Conservation (phyloP, 2,329 filamentous ascomycete species). For the Septoria linicola region DNA sequence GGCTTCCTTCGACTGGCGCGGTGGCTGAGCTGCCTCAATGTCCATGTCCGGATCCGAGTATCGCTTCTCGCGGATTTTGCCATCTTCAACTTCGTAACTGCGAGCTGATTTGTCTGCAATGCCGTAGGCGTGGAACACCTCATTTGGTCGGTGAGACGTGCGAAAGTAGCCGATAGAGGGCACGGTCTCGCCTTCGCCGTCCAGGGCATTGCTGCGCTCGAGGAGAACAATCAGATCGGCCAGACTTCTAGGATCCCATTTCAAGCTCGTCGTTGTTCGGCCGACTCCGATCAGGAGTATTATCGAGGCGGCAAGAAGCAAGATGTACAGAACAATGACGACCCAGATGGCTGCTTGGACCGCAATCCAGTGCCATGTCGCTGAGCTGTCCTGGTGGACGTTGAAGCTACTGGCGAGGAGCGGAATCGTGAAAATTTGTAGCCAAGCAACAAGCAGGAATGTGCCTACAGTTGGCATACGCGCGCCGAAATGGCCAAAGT, state of each 20-base stretch:
- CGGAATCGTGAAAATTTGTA: constrained; percentile 76
- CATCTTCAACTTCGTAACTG: constrained; percentile 52
- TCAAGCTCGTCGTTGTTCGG: constrained; percentile 63
- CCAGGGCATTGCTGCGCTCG: constrained; percentile 74
- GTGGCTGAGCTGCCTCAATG: constrained; percentile 32
- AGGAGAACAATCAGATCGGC: constrained; percentile 78
- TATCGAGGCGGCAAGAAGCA: constrained; percentile 60
- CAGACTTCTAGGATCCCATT: constrained; percentile 81
- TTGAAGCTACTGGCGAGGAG: constrained; percentile 76
- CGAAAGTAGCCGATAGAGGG: constrained; percentile 81
- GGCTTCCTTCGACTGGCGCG: constrained; percentile 47
- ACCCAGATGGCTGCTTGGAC: constrained; percentile 78
- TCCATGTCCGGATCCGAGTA: constrained; percentile 35
- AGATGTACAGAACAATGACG: constrained; percentile 69
- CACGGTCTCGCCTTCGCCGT: constrained; percentile 56
- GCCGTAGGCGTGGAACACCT: constrained; percentile 79
- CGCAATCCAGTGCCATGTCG: constrained; percentile 74
- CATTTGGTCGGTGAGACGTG: constrained; percentile 61
- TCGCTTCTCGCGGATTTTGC: constrained; percentile 49
- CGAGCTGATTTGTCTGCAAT: constrained; percentile 55
- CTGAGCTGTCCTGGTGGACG: constrained; percentile 57
- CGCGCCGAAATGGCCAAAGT: constrained; percentile 64
- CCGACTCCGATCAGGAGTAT: constrained; percentile 60
- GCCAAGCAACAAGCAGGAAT: constrained; percentile 69
- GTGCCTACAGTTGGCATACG: constrained; percentile 67